Conservation (phyloP, 768 basidiomycete genomes). For the Pilatotrama ljubarskyi region DNA sequence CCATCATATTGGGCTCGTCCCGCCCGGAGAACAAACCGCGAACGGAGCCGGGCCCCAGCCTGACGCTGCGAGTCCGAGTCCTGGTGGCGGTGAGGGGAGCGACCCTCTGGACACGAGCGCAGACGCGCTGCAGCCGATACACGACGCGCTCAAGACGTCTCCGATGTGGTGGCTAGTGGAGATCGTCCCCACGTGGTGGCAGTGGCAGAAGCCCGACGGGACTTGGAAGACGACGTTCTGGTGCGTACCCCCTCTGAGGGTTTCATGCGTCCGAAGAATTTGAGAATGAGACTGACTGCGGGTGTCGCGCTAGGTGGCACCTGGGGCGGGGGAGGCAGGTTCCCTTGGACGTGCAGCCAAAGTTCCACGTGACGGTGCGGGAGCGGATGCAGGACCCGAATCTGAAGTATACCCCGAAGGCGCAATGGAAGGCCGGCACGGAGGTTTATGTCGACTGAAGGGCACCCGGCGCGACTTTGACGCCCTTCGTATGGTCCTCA, state of each 20-base stretch:
- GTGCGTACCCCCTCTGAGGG: conserved; percentile 47
- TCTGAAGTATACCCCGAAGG: conserved; percentile 59
- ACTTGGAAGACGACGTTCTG: conserved; percentile 54
- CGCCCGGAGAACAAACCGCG: not conserved
- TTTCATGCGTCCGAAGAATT: not conserved
- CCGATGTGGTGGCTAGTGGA: conserved; percentile 74
- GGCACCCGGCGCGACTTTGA: not conserved
- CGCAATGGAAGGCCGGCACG: conserved; percentile 47
- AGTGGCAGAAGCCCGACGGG: conserved; percentile 57
- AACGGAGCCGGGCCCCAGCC: not conserved
- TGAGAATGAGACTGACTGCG: not conserved
- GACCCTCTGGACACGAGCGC: conserved; percentile 1
- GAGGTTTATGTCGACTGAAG: conserved; percentile 48
- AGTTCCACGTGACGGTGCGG: conserved; percentile 66
- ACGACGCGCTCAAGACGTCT: conserved; percentile 49
- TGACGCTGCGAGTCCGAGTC: not conserved
- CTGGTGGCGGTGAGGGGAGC: not conserved
- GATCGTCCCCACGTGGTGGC: conserved; percentile 52
- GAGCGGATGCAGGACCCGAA: conserved; percentile 49
- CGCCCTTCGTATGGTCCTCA: not conserved
- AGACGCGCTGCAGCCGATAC: conserved; percentile 49
- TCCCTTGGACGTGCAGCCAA: conserved; percentile 41
- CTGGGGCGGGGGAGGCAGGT: conserved; percentile 60
- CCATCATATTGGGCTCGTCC: not conserved
- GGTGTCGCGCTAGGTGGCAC: conserved; percentile 41